Evolutionary conservation across 1,284 basidiomycete genomes (phyloP).

Genomic region (Cryptococcus hybrid): DNA sequence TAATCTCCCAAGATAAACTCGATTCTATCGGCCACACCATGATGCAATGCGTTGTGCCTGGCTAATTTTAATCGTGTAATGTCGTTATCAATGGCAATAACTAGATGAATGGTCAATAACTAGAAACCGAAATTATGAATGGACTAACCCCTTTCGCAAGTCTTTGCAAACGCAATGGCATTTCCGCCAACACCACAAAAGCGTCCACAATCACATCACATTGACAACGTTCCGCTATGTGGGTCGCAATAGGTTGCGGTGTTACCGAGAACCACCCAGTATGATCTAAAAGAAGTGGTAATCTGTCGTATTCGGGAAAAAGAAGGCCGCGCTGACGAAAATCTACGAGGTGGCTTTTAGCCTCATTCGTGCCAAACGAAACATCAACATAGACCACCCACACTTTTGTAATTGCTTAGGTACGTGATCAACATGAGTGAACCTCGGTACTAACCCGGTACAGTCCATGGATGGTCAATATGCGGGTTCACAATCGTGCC

Average conservation of each 20-base stretch:
- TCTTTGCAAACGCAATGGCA: conserved; percentile 92
- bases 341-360: conserved; percentile 56
- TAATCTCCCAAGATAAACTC: conserved; percentile 91
- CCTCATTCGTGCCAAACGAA: background rate
- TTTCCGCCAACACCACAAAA: conserved; percentile 97
- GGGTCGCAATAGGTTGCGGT: conserved; percentile 83
- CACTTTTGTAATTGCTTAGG: conserved; percentile 77
- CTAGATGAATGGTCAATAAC: conserved; percentile 51
- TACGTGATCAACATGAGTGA: conserved; percentile 62
- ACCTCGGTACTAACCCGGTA: conserved; percentile 67
- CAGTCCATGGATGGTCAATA: conserved; percentile 57
- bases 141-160: conserved; percentile 78
- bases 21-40: conserved; percentile 90
- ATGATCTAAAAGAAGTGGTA: conserved; percentile 52
- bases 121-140: conserved; percentile 39
- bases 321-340: conserved; percentile 77
- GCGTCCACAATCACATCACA: conserved; percentile 72
- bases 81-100: conserved; percentile 90
- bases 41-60: conserved; percentile 85
- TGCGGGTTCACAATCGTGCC: conserved; percentile 12
- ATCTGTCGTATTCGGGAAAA: conserved; percentile 74
- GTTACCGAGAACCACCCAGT: conserved; percentile 98
- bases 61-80: conserved; percentile 79
- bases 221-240: conserved; percentile 87
- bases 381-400: conserved; percentile 50